Evolutionary conservation across 169 alveolate species (phyloP), one percentile per base, ranked within the genome.

Genomic region (Cytauxzoon felis): DNA sequence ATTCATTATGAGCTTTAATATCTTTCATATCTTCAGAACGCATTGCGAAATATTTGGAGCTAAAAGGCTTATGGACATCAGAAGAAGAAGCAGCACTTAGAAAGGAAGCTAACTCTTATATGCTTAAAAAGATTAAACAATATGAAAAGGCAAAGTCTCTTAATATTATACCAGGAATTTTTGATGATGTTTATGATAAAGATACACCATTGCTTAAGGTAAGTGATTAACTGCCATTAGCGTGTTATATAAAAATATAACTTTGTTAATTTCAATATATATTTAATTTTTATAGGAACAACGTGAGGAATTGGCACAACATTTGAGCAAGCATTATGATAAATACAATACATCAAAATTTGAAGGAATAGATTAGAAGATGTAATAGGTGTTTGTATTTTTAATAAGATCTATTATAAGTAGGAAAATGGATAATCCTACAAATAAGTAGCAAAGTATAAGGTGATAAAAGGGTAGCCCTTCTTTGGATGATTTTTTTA

Each of bases 111-210:
- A 69, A 85, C 34, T 67, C 84, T 48, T 79, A 81, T 38, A 87
- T 91, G n/a, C 78, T 86, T 45, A 88, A 88, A 47, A 82, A 86
- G 61, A 76, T 81, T 49, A 75, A 67, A 50, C 78, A 89, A 80
- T 67, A 51, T 40, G 82, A 88, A 75, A 61, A 61, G 76, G 66
- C 67, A 47, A 73, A 80, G 59, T 58, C 80, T 41, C 49, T 66
- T 58, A 76, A 82, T 62, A 38, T 87, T 38, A 57, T 82, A 51
- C 50, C 81, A 60, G 81, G 88, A 34, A 70, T 94, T 41, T 94
- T 94, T 69, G 93, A 90, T 50, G 95, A 93, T 80, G 98, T 94
- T 16, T 94, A 88, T 78, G 95, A 91, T 34, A 61, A 86, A 47
- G 83, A 88, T 7, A 90, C 88, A 43, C 84, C 87, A 86, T 57